Evolutionary conservation across 805 yeast species (phyloP).

Genomic region (Yarrowia deformans): DNA sequence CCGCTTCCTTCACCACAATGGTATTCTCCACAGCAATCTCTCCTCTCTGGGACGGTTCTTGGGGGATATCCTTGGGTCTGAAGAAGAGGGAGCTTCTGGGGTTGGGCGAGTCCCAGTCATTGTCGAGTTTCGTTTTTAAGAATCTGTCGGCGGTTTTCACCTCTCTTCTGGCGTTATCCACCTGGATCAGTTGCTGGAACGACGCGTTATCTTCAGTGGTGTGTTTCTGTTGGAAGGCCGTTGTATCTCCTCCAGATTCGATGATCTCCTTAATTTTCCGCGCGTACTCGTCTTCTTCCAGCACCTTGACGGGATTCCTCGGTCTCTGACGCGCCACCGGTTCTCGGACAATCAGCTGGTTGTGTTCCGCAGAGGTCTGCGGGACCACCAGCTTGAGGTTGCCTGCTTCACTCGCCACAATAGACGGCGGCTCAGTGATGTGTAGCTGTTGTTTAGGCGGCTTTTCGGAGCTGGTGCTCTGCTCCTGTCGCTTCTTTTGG

Average conservation of each 20-base stretch:
- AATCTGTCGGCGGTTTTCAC: constrained; percentile 7
- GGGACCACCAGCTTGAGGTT: constrained; percentile 29
- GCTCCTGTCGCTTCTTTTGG: background rate
- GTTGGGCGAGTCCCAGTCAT: constrained; percentile 20
- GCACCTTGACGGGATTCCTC: constrained; percentile 38
- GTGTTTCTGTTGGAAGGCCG: constrained; percentile 45
- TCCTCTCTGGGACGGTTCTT: constrained; percentile 22
- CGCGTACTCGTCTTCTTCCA: constrained; percentile 48
- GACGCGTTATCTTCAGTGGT: constrained; percentile 50
- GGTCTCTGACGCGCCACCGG: constrained; percentile 1
- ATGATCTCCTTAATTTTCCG: constrained; percentile 44
- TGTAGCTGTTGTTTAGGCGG: background rate
- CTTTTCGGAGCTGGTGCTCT: background rate
- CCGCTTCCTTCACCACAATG: constrained; percentile 21
- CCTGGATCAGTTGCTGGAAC: constrained; percentile 45
- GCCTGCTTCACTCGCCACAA: constrained; percentile 12
- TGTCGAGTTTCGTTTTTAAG: background rate
- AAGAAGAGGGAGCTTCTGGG: constrained; percentile 27
- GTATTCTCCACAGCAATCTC: constrained; percentile 27
- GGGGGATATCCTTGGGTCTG: constrained; percentile 12
- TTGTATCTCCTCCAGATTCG: constrained; percentile 37
- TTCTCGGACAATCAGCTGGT: constrained; percentile 36
- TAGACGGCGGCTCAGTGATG: constrained; percentile 20
- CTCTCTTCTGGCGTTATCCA: constrained; percentile 41
- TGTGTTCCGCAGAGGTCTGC: background rate